A percentile compares a stretch with the other conserved stretches of the same genome.
Evolutionary conservation across 2,329 filamentous ascomycete species (phyloP).

Genomic region (Aspergillus pseudotamarii): DNA sequence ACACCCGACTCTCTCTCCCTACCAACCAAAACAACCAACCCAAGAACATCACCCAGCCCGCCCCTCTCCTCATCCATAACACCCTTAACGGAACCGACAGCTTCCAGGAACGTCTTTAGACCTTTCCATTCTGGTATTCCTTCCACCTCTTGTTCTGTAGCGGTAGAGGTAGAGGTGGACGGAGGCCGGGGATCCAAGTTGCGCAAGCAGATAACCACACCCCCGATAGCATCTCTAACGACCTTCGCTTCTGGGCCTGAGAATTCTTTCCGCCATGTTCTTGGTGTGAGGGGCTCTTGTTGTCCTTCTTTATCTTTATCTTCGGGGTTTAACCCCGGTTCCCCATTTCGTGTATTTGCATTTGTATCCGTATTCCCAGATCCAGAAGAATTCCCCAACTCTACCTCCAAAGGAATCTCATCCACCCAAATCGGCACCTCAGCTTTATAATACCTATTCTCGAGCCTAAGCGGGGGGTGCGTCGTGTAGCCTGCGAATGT

Average conservation of each 20-base stretch:
- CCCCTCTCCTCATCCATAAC: slow-evolving; percentile 47
- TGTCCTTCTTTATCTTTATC: background rate
- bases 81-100: slow-evolving; percentile 41
- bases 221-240: slow-evolving; percentile 50
- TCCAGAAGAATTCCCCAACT: no score
- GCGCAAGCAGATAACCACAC: slow-evolving; percentile 42
- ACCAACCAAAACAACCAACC: slow-evolving; percentile 40
- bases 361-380: no score
- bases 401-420: slow-evolving; percentile 38
- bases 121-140: slow-evolving; percentile 26
- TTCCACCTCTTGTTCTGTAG: slow-evolving; percentile 4
- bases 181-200: slow-evolving; percentile 22
- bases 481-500: slow-evolving; percentile 50
- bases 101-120: slow-evolving; percentile 38
- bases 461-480: slow-evolving; percentile 44
- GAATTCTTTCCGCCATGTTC: slow-evolving; percentile 46
- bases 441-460: slow-evolving; percentile 48
- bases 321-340: background rate
- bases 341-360: background rate
- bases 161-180: background rate
- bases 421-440: slow-evolving; percentile 52
- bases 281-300: slow-evolving; percentile 7
- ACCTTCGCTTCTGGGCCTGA: slow-evolving; percentile 44
- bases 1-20: background rate
- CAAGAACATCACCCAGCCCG: slow-evolving; percentile 41